A percentile compares a stretch with the other conserved stretches of the same genome.
phyloP scores from a whole-genome alignment of 331 rosid species.

The Prunus yedoensis region DNA sequence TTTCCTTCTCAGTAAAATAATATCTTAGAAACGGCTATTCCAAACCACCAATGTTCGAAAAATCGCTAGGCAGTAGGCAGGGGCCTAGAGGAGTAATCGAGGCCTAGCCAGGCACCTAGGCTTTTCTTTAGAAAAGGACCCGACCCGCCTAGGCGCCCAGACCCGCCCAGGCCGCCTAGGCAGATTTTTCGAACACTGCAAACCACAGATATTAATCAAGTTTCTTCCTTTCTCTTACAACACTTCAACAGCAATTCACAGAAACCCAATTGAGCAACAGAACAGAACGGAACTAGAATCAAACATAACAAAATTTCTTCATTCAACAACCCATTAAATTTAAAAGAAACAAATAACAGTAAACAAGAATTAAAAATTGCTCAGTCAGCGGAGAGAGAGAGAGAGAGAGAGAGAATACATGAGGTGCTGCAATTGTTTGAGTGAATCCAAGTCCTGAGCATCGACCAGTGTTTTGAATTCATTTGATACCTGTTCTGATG shows the following conservation, averaged over 20 bases:
- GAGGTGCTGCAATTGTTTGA: too few relatives aligned
- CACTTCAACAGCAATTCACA: neutral
- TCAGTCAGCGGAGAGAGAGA: neutral
- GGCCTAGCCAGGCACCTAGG: too few relatives aligned
- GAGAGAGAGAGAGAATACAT: slow-evolving; percentile 39
- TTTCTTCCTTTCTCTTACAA: neutral
- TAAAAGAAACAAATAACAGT: neutral
- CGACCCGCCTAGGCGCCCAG: too few relatives aligned
- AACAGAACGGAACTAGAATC: neutral
- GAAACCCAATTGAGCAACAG: slow-evolving; percentile 8
- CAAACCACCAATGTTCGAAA: neutral
- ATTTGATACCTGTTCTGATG: too few relatives aligned
- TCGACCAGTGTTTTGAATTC: too few relatives aligned
- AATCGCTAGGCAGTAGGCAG: too few relatives aligned
- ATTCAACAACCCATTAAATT: neutral
- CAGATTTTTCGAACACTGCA: too few relatives aligned
- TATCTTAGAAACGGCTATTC: neutral
- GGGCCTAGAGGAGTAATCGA: too few relatives aligned
- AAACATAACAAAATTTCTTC: neutral
- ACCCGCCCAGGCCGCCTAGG: too few relatives aligned
- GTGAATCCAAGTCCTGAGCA: too few relatives aligned
- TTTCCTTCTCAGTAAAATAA: neutral
- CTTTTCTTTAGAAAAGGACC: too few relatives aligned
- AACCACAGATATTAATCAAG: neutral
- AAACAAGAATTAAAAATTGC: neutral